Evolutionary conservation across 139 green algal genomes (phyloP), one percentile per base, ranked within the genome.

Genomic region (Chlorella sp.): DNA sequence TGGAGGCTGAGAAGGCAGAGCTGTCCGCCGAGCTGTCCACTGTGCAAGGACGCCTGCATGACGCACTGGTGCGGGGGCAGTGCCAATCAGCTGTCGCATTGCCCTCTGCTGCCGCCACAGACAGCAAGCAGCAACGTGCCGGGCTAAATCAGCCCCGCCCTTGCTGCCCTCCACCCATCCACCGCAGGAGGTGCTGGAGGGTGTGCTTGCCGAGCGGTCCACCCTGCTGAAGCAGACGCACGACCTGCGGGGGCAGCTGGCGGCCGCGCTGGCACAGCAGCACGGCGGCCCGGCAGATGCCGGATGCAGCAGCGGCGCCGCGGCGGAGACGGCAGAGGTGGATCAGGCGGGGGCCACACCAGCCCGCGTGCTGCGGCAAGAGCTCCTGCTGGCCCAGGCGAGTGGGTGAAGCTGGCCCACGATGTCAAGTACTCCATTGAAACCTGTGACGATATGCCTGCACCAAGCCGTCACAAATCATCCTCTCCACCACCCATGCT

Each of bases 181-280:
- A 60, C 51, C 51, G 13, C 74, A 81, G 76, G 76, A 82, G 60
- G 76, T 82, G 60, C 76, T 82, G 25, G 76, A 82, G 25, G 76
- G 76, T 0, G 76, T 82, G 36, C 76, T 82, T 26, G 25, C 20
- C 32, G 76, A 82, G 76, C 76, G 76, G 23, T 71, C 76, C 2
- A 25, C 25, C 60, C 60, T 82, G 57, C 57, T 41, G 5, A 34
- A 32, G 4, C 36, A 57, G 55, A 51, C 38, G 36, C 76, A 18
- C 2, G 76, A 72, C 13, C 36, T 82, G 60, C 76, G 62, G 76
- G 76, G 25, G 21, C 76, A 82, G 57, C 76, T 82, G 76, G 76
- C 76, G 9, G 36, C 38, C 15, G 36, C 36, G 12, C 76, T 82
- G 25, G 32, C 30, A 13, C 60, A 72, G 9, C 15, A 79, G 44